Percentiles rank a stretch among this genome's conserved stretches.
These are phyloP conservation scores for Fragilariopsis cylindrus DNA, from an alignment of 108 stramenopile species.

Conservation along the genomic window DNA sequence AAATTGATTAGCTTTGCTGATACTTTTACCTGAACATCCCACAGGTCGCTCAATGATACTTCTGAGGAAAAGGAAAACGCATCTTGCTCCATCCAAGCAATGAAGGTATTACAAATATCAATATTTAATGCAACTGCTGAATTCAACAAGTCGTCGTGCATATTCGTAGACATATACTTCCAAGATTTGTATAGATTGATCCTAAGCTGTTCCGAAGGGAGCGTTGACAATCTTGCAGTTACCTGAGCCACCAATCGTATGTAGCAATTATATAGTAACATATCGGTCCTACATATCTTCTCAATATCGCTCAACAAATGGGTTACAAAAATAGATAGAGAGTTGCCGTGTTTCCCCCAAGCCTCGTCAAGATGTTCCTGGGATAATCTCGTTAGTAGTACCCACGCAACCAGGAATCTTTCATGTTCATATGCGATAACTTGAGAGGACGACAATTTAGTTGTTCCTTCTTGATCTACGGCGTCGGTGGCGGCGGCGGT, in stretches of 20 bases:
- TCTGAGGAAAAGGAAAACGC: not conserved
- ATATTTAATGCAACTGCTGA: not conserved
- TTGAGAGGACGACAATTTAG: not conserved
- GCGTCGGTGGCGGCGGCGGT: not conserved
- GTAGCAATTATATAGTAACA: slow-evolving; percentile 8
- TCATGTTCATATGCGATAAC: slow-evolving; percentile 19
- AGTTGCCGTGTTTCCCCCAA: slow-evolving; percentile 14
- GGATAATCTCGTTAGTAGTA: slow-evolving; percentile 22
- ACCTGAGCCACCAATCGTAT: slow-evolving; percentile 27
- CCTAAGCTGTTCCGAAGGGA: not conserved
- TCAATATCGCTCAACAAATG: not conserved
- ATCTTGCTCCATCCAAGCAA: slow-evolving; percentile 9
- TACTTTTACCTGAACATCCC: not conserved
- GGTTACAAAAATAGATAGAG: slow-evolving; percentile 11
- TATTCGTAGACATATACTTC: not conserved
- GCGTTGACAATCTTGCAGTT: slow-evolving; percentile 4
- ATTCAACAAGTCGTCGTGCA: not conserved
- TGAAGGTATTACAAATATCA: slow-evolving; percentile 3
- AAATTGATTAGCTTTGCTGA: not conserved
- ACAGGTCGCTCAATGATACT: not conserved
- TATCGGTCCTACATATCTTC: not conserved
- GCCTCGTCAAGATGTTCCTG: slow-evolving; percentile 10
- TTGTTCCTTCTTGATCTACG: not conserved
- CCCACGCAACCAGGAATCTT: slow-evolving; percentile 29
- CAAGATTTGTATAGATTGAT: not conserved